Evolutionary conservation across 257 asterid genomes (phyloP).

Genomic region (Jacaranda copaia): DNA sequence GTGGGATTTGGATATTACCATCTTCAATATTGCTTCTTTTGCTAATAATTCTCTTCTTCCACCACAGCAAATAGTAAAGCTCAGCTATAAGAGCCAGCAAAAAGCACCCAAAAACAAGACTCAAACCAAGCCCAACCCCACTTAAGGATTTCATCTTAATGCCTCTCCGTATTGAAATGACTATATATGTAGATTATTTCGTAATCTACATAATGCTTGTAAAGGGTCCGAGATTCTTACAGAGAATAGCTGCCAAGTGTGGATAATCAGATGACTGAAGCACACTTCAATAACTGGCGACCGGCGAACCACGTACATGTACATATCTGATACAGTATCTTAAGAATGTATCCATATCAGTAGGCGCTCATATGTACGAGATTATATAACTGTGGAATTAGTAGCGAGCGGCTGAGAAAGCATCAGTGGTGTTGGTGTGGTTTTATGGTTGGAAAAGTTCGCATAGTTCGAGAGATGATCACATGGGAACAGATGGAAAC

Average conservation of each 20-base stretch:
- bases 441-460: constrained; percentile 28
- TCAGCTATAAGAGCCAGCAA: constrained; percentile 66
- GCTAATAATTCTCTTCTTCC: constrained; percentile 52
- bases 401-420: constrained; percentile 16
- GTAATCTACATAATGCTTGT: no score
- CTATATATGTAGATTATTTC: neutral
- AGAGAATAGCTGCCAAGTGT: neutral
- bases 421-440: neutral
- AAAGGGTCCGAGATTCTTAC: constrained; percentile 30
- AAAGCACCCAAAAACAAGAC: constrained; percentile 72
- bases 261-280: neutral
- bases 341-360: neutral
- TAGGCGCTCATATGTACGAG: neutral
- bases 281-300: neutral
- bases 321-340: neutral
- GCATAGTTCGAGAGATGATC: constrained; percentile 30
- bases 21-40: constrained; percentile 45
- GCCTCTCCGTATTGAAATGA: neutral
- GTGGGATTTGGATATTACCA: constrained; percentile 41
- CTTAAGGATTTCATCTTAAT: constrained; percentile 61
- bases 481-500: constrained; percentile 14
- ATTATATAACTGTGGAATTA: constrained; percentile 1
- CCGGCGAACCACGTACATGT: neutral
- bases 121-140: constrained; percentile 63
- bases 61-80: constrained; percentile 73